phyloP scores from a whole-genome alignment of 345 rosid genomes.

The Aquilaria sinensis region DNA sequence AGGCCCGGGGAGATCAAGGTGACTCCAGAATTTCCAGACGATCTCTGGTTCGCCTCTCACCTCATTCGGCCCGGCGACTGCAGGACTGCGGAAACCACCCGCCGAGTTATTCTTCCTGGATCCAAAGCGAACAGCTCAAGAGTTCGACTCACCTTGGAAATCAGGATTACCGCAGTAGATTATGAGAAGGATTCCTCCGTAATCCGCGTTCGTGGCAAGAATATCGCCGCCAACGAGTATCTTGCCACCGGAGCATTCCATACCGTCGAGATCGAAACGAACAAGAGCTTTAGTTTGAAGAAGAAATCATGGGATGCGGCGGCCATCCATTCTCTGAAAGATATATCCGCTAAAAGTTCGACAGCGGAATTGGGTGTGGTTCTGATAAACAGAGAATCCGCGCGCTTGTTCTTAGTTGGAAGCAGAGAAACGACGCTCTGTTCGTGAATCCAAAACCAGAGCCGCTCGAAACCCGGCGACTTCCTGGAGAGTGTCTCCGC shows the following conservation, averaged over 20 bases:
- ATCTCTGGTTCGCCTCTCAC: conserved; percentile 13
- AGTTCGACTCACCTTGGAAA: conserved; percentile 1
- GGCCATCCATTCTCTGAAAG: neutral
- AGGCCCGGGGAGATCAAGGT: neutral
- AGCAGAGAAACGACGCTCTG: neutral
- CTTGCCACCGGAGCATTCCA: no score
- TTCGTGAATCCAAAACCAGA: no score
- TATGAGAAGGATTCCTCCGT: no score
- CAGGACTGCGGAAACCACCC: conserved; percentile 2
- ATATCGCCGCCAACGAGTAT: no score
- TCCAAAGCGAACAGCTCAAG: neutral
- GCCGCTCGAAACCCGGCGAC: no score
- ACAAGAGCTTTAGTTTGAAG: no score
- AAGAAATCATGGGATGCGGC: no score
- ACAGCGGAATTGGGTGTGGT: conserved; percentile 10
- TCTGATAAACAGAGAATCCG: conserved; percentile 5
- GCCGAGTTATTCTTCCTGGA: neutral
- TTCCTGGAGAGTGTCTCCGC: no score
- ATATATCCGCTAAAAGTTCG: neutral
- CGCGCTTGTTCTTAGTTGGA: conserved; percentile 11
- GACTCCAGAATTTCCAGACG: conserved; percentile 1
- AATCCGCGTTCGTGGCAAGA: no score
- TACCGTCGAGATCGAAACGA: no score
- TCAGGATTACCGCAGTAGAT: neutral
- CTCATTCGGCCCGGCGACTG: conserved; percentile 9